Evolutionary conservation across 139 green algal genomes (phyloP).

Genomic region (Ulvella scutata): DNA sequence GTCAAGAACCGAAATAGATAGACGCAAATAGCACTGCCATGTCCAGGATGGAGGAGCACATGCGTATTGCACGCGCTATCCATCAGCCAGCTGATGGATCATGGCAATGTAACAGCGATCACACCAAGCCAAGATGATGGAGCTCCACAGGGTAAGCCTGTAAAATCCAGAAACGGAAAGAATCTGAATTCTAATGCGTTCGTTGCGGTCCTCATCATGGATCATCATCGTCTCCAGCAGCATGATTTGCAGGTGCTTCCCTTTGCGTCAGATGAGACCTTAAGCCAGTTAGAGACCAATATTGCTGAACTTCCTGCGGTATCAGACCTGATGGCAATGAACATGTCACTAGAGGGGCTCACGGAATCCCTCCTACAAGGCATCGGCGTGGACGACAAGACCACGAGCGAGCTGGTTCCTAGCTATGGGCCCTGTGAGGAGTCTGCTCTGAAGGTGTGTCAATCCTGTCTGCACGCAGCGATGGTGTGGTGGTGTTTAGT

Average conservation of each 20-base stretch:
- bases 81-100: too few relatives aligned
- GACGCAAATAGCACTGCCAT: too few relatives aligned
- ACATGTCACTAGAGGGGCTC: neutral
- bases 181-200: too few relatives aligned
- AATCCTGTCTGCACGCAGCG: neutral
- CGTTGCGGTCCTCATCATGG: too few relatives aligned
- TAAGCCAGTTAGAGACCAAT: slow-evolving; percentile 60
- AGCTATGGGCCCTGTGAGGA: slow-evolving; percentile 67
- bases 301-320: slow-evolving; percentile 27
- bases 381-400: neutral
- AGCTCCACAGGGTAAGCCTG: too few relatives aligned
- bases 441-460: slow-evolving; percentile 14
- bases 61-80: too few relatives aligned
- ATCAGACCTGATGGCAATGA: slow-evolving; percentile 1
- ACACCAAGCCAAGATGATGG: neutral
- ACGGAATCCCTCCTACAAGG: slow-evolving; percentile 4
- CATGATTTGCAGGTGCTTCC: slow-evolving; percentile 63
- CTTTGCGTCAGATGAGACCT: slow-evolving; percentile 73
- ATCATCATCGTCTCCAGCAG: too few relatives aligned
- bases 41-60: too few relatives aligned
- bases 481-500: neutral
- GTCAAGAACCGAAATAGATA: too few relatives aligned
- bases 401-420: neutral
- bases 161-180: too few relatives aligned
- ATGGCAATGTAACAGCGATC: neutral